A percentile compares a stretch with the other conserved stretches of the same genome.
These are phyloP conservation scores for Tolypocladium pustulatum DNA, from an alignment of 2,329 filamentous ascomycete species.

Conservation along the genomic window DNA sequence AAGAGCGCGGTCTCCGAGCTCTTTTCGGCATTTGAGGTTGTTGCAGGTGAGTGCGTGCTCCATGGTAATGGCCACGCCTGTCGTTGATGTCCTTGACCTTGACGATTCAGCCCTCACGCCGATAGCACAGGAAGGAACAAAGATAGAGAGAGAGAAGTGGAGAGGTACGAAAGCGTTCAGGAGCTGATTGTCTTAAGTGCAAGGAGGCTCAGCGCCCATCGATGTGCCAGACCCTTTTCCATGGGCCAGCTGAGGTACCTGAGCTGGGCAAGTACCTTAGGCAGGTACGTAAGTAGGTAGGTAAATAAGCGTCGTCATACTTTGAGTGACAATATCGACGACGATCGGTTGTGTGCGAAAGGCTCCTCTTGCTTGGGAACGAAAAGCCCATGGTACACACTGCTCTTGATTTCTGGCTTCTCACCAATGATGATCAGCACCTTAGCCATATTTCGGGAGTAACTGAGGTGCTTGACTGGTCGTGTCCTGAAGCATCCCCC, in stretches of 20 bases:
- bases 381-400: neutral
- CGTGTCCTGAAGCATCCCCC: neutral
- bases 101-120: neutral
- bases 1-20: conserved; percentile 60
- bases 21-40: conserved; percentile 60
- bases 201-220: neutral
- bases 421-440: neutral
- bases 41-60: conserved; percentile 73
- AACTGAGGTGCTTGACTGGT: neutral
- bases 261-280: neutral
- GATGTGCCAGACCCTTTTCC: neutral
- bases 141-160: neutral
- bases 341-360: neutral
- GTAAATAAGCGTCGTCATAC: neutral
- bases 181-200: neutral
- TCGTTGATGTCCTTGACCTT: neutral
- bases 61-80: conserved; percentile 41
- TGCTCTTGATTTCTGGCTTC: neutral
- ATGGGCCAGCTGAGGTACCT: neutral
- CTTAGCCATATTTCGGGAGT: neutral
- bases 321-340: neutral
- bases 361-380: no score
- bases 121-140: neutral
- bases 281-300: neutral
- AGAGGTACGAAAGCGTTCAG: neutral